A percentile compares a stretch with the other conserved stretches of the same genome.
Evolutionary conservation across 2,329 filamentous ascomycete species (phyloP).

Genomic region (Ampelomyces quisqualis): DNA sequence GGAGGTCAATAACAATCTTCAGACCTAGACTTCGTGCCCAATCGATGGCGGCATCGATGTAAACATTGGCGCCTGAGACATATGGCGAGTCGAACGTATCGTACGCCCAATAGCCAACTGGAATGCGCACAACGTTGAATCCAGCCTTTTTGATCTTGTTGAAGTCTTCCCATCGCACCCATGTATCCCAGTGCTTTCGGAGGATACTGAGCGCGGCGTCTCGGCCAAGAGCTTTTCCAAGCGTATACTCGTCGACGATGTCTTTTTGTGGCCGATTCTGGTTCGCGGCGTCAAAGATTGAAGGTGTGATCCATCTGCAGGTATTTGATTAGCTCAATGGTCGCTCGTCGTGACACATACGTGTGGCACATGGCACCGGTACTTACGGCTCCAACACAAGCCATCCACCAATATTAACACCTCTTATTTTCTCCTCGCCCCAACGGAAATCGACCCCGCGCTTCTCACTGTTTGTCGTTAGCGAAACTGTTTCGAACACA

Average conservation of each 20-base stretch:
- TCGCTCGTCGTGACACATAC: too few species aligned
- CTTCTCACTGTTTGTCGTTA: conserved; percentile 29
- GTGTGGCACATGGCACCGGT: too few species aligned
- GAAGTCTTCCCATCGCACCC: conserved; percentile 55
- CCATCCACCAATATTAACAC: conserved; percentile 56
- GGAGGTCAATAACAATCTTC: conserved; percentile 61
- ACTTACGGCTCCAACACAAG: conserved; percentile 50
- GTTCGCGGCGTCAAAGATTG: conserved; percentile 49
- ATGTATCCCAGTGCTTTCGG: conserved; percentile 55
- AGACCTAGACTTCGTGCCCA: conserved; percentile 57
- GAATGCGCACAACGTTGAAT: conserved; percentile 61
- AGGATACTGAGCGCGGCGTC: conserved; percentile 49
- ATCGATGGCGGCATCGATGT: conserved; percentile 58
- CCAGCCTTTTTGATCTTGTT: conserved; percentile 58
- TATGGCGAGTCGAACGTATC: conserved; percentile 54
- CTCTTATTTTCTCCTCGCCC: conserved; percentile 53
- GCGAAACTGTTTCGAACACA: not conserved
- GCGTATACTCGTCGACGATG: conserved; percentile 55
- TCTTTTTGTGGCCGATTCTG: conserved; percentile 26
- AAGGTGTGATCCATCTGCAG: conserved; percentile 58
- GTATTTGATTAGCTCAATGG: not conserved
- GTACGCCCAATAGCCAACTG: conserved; percentile 62
- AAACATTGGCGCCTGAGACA: conserved; percentile 53
- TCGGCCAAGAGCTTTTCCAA: conserved; percentile 52
- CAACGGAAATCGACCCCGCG: conserved; percentile 49